Conservation (phyloP, 2,329 filamentous ascomycete genomes). For the Botrytis squamosa region DNA sequence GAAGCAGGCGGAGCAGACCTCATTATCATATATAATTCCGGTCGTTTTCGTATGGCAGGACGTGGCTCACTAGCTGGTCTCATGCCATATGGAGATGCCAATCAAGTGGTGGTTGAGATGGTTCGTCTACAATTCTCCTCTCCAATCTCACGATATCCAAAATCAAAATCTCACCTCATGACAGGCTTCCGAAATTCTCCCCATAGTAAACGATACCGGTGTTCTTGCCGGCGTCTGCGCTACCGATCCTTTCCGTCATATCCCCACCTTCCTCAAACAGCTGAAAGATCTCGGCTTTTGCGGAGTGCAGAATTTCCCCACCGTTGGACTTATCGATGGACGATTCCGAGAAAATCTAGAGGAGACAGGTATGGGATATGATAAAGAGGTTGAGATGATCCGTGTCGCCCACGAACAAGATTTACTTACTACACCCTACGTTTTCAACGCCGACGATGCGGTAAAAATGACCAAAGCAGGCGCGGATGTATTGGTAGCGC, state of each 20-base stretch:
- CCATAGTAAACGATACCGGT: slow-evolving; percentile 60
- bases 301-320: slow-evolving; percentile 73
- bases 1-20: slow-evolving; percentile 67
- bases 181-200: slow-evolving; percentile 60
- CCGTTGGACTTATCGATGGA: slow-evolving; percentile 69
- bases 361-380: slow-evolving; percentile 70
- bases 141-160: too few species aligned
- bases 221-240: slow-evolving; percentile 71
- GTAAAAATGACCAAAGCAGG: slow-evolving; percentile 62
- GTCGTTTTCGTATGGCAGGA: slow-evolving; percentile 71
- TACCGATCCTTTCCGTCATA: slow-evolving; percentile 66
- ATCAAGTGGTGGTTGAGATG: slow-evolving; percentile 69
- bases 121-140: background rate
- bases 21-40: slow-evolving; percentile 72
- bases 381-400: slow-evolving; percentile 66
- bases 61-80: slow-evolving; percentile 66
- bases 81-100: slow-evolving; percentile 71
- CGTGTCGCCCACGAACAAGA: slow-evolving; percentile 56
- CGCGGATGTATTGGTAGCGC: slow-evolving; percentile 65
- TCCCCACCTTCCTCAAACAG: slow-evolving; percentile 58
- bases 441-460: slow-evolving; percentile 62
- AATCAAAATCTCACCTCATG: background rate
- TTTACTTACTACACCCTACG: slow-evolving; percentile 68
- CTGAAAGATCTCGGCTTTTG: slow-evolving; percentile 63
- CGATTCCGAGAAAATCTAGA: slow-evolving; percentile 66